These are phyloP conservation scores for Geopyxis carbonaria DNA, from an alignment of 495 filamentous ascomycete genomes.

Conservation along the genomic window DNA sequence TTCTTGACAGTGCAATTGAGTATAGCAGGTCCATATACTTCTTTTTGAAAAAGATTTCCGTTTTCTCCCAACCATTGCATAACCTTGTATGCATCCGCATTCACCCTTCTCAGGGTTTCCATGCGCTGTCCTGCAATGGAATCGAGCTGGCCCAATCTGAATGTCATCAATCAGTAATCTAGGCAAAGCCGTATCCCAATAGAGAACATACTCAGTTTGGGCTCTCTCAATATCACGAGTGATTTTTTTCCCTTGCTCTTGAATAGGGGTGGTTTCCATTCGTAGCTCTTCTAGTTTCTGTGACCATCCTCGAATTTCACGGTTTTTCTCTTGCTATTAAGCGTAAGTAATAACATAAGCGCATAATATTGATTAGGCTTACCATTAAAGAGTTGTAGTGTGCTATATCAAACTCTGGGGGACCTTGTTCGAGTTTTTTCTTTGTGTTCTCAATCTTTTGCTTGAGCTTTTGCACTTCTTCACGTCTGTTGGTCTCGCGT, in stretches of 20 bases:
- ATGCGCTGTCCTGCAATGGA: constrained; percentile 64
- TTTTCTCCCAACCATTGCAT: constrained; percentile 72
- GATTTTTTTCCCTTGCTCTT: constrained; percentile 9
- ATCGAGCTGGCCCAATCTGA: constrained; percentile 39
- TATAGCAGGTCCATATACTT: constrained; percentile 72
- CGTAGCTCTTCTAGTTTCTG: constrained; percentile 24
- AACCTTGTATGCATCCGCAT: constrained; percentile 44
- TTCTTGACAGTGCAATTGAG: constrained; percentile 70
- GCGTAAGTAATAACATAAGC: constrained; percentile 8
- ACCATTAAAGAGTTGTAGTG: constrained; percentile 35
- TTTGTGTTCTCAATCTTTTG: constrained; percentile 27
- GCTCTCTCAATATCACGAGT: constrained; percentile 25
- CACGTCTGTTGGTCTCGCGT: constrained; percentile 32
- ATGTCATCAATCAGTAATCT: background rate
- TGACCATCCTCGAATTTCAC: constrained; percentile 31
- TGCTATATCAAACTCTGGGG: constrained; percentile 35
- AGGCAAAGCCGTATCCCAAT: too few species aligned
- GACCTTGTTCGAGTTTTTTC: constrained; percentile 30
- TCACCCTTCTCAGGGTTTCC: constrained; percentile 27
- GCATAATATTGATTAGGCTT: constrained; percentile 32
- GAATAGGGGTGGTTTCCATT: constrained; percentile 24
- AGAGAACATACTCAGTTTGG: constrained; percentile 27
- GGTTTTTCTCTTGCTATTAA: constrained; percentile 33
- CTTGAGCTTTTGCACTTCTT: constrained; percentile 29
- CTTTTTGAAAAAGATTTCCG: constrained; percentile 51